Evolutionary conservation across 2,329 filamentous ascomycete genomes (phyloP).

Genomic region (Talaromyces rugulosus): DNA sequence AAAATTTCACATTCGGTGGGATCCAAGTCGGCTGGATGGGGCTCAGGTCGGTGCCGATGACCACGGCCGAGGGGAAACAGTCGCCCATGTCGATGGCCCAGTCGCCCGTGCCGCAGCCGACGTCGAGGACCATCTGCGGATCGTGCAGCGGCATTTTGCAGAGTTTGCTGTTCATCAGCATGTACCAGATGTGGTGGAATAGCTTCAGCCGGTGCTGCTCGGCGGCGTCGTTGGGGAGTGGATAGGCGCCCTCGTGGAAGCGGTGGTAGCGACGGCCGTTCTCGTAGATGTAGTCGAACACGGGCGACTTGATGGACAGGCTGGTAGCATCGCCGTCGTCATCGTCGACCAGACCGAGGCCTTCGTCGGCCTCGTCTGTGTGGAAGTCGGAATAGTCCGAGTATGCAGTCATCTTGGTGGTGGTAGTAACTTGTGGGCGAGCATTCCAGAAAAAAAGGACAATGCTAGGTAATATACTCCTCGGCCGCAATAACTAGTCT

Average conservation of each 20-base stretch:
- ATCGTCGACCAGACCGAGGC: conserved; percentile 1
- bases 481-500: neutral
- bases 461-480: too few relatives aligned
- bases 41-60: conserved; percentile 35
- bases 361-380: neutral
- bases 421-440: neutral
- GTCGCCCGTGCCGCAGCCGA: conserved; percentile 41
- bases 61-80: conserved; percentile 27
- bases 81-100: conserved; percentile 37
- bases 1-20: conserved; percentile 29
- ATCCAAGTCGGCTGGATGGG: conserved; percentile 35
- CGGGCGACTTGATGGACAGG: conserved; percentile 16
- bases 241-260: conserved; percentile 19
- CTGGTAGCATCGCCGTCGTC: neutral
- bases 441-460: neutral
- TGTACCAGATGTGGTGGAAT: conserved; percentile 21
- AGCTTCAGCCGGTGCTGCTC: conserved; percentile 29
- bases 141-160: conserved; percentile 19
- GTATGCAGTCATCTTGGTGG: neutral
- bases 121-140: conserved; percentile 32
- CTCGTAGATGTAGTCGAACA: conserved; percentile 33
- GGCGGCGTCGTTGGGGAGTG: conserved; percentile 31
- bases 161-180: conserved; percentile 22
- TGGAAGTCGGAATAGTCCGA: neutral
- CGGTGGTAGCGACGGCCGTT: conserved; percentile 37